Evolutionary conservation across 2,329 filamentous ascomycete species (phyloP).

Genomic region (Coniochaeta ligniaria): DNA sequence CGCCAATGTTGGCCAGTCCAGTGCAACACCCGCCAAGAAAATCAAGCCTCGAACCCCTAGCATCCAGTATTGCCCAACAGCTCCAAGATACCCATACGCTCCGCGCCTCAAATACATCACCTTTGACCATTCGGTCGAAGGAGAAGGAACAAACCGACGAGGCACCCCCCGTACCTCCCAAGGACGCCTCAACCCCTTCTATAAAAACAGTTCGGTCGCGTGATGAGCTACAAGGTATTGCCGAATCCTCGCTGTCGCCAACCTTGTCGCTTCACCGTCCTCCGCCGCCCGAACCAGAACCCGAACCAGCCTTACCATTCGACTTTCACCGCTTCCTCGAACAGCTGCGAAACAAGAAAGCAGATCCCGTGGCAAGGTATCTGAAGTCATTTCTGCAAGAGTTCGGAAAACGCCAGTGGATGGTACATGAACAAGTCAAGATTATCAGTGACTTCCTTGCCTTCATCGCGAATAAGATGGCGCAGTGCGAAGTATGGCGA

Average conservation of each 20-base stretch:
- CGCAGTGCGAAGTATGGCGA: constrained; percentile 90
- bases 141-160: constrained; percentile 34
- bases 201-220: constrained; percentile 16
- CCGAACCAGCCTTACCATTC: constrained; percentile 81
- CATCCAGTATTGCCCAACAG: constrained; percentile 40
- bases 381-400: constrained; percentile 90
- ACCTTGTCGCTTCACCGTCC: constrained; percentile 49
- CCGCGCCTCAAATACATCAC: constrained; percentile 30
- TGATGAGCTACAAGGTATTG: constrained; percentile 26
- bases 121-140: constrained; percentile 27
- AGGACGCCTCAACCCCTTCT: constrained; percentile 40
- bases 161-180: constrained; percentile 52
- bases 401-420: constrained; percentile 97
- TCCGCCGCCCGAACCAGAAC: constrained; percentile 65
- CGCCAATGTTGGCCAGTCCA: constrained; percentile 63
- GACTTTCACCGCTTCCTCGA: constrained; percentile 97
- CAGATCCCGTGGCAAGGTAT: constrained; percentile 95
- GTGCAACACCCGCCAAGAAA: constrained; percentile 71
- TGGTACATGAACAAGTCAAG: constrained; percentile 99
- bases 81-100: constrained; percentile 39
- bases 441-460: constrained; percentile 94
- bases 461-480: constrained; percentile 99
- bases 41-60: constrained; percentile 75
- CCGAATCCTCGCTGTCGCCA: constrained; percentile 36
- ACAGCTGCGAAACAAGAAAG: constrained; percentile 90